Evolutionary conservation across 306 rosid genomes (phyloP), one percentile per base, ranked within the genome.

Genomic region (Vigna reflexopilosa): DNA sequence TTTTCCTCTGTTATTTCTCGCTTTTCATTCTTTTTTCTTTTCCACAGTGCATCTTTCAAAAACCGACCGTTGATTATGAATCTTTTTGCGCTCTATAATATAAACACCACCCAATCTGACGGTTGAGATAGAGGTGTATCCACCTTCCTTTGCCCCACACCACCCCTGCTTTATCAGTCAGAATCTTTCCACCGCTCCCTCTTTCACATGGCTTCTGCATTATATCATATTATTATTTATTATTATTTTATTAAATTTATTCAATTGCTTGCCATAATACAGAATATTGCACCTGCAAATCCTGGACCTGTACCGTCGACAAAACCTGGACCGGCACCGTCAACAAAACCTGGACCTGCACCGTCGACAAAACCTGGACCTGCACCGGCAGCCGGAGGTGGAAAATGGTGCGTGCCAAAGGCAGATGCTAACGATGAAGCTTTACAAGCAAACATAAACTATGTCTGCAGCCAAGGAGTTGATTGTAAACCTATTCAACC

Each of bases 351-450:
- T 9, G 62, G 42, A 51, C 81, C 86, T 1, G 36, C n/a, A 15
- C 82, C 82, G 0, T 63, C 80, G 1, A 49, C 83, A 2, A 15
- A 2, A 8, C 59, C 62, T 9, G 62, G 42, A 6, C 42, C 9
- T 36, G 38, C n/a, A 15, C 82, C 82, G 1, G 77, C 68, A 10
- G 74, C 6, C 3, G 82, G 52, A n/a, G 86, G 85, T 0, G 38
- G 80, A 67, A 84, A 85, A 63, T 93, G 93, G 92, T 93, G 97
- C 14, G 90, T 91, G 10, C 90, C 98, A 0, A 93, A 83, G 82
- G 55, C 89, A 7, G 88, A 56, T 1, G 91, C 91, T 0, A 84
- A 76, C 47, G 4, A 12, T 4, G 81, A 51, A 7, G 89, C 92
- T 0, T 67, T 93, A 30, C 93, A 89, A 76, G 84, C 85, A 0